Evolutionary conservation across 1,284 basidiomycete genomes (phyloP), one percentile per base, ranked within the genome.

Genomic region (Cystobasidiaceae sp.): DNA sequence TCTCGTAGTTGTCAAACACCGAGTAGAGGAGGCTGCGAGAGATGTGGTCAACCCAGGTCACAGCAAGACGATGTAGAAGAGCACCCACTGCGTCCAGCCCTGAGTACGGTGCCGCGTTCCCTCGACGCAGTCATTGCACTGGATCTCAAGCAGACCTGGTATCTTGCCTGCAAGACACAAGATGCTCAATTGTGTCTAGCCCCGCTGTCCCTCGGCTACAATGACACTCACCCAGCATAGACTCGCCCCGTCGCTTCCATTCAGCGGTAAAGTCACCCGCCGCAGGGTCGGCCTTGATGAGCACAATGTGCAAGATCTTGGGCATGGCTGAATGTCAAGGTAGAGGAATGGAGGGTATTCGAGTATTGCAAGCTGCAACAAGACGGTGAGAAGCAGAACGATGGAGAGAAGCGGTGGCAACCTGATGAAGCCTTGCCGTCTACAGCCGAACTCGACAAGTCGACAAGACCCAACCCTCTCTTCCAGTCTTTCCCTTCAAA

Each of bases 121-220:
- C 27, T 39, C 34, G 19, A 56, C 32, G 39, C 54, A 56, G 21
- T 56, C 54, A 30, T 32, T 32, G 23, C 11, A 19, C 45, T 32
- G 41, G 41, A 56, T 44, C 13, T 56, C 54, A 28, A 56, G 41
- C 8, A 56, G 54, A 28, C 54, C 54, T 25, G 54, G 54, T 3
- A 56, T 56, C 41, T 56, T 56, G 41, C 54, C 54, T 56, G 27
- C 32, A n/a, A n/a, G n/a, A n/a, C n/a, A n/a, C n/a, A n/a, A n/a
- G 4, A 9, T 43, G 3, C n/a, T 15, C 9, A n/a, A 50, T 32
- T n/a, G 21, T 52, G 21, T 33, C 4, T 7, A 33, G 5, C 48
- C 27, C 9, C 4, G 4, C 4, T 33, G 23, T 28, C 19, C 6
- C 34, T 17, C 30, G 21, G n/a, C n/a, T n/a, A n/a, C n/a, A n/a